Evolutionary conservation across 768 basidiomycete species (phyloP).

Genomic region (Lactarius indigo): DNA sequence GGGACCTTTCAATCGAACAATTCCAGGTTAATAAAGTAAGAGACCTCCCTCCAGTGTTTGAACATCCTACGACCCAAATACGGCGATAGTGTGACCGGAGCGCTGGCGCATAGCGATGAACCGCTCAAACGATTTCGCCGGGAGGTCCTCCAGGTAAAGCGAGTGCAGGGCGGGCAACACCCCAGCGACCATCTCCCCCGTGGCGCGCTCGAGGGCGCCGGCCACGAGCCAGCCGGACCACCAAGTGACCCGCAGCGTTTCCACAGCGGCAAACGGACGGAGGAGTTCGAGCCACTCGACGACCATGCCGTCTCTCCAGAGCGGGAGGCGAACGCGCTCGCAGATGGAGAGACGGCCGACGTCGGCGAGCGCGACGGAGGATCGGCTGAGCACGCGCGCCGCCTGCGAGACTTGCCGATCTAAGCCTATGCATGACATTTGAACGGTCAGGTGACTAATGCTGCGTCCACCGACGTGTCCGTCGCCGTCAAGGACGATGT

Average conservation of each 20-base stretch:
- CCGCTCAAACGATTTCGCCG: neutral
- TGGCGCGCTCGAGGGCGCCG: neutral
- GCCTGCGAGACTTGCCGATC: conserved; percentile 5
- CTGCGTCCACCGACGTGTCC: neutral
- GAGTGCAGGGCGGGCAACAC: neutral
- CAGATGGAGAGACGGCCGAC: neutral
- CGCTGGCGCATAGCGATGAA: neutral
- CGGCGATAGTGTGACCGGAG: neutral
- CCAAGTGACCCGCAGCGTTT: neutral
- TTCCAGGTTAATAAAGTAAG: neutral
- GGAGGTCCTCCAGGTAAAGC: neutral
- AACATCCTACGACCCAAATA: neutral
- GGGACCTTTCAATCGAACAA: neutral
- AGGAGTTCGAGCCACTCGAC: neutral
- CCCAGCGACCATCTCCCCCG: neutral
- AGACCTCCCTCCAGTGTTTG: neutral
- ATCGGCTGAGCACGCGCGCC: neutral
- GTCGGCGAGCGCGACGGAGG: neutral
- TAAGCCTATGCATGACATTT: neutral
- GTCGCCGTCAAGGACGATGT: neutral
- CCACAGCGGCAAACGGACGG: neutral
- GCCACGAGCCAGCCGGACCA: neutral
- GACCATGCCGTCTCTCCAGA: neutral
- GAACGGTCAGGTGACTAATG: neutral
- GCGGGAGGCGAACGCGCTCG: neutral